These are phyloP conservation scores for Cucumis hystrix DNA, from an alignment of 306 rosid genomes.

Conservation along the genomic window DNA sequence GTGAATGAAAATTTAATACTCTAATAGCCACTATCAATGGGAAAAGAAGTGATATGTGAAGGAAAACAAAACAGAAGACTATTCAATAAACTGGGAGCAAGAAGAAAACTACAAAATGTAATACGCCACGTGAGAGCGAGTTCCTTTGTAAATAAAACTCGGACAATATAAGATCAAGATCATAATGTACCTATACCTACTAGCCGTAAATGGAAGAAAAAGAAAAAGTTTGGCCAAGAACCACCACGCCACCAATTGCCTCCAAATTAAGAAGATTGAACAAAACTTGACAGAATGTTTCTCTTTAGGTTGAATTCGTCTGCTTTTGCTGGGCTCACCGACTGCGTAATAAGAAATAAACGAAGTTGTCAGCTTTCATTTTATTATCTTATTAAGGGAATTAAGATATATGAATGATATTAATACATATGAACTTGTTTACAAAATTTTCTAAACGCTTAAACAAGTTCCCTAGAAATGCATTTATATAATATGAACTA, in stretches of 20 bases:
- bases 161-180: not conserved
- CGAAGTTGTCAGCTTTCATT: not conserved
- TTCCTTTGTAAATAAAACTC: not conserved
- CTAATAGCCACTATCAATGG: not conserved
- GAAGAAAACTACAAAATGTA: not conserved
- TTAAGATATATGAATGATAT: not conserved
- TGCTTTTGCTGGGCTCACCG: conserved; percentile 68
- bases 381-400: not conserved
- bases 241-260: not conserved
- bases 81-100: not conserved
- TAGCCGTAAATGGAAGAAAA: not conserved
- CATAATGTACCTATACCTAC: not conserved
- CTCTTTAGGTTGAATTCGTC: conserved; percentile 80
- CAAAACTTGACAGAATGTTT: conserved; percentile 58
- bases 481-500: not conserved
- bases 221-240: not conserved
- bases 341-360: conserved; percentile 23
- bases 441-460: no score
- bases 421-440: no score
- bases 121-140: not conserved
- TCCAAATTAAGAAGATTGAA: conserved; percentile 19
- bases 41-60: not conserved
- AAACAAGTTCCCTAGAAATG: not conserved
- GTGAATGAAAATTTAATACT: no score
- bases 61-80: not conserved